A percentile compares a stretch with the other conserved stretches of the same genome.
These are phyloP conservation scores for Pyronema omphalodes DNA, from an alignment of 495 filamentous ascomycete species.

Conservation along the genomic window DNA sequence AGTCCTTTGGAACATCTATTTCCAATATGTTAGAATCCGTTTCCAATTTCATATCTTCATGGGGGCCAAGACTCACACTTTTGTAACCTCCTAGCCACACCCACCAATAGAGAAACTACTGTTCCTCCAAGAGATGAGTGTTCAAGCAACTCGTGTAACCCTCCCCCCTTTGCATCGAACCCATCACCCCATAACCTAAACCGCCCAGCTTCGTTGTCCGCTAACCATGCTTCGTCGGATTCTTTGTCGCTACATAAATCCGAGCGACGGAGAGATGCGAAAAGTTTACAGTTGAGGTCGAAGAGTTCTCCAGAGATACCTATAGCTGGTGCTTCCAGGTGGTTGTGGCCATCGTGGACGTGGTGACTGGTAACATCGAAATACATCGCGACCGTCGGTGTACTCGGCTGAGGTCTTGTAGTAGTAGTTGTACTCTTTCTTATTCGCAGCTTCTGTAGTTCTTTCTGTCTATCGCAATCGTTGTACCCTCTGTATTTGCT, in stretches of 20 bases:
- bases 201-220: constrained; percentile 5
- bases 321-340: not conserved
- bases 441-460: too few relatives aligned
- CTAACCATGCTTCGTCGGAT: not conserved
- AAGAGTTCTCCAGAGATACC: not conserved
- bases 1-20: not conserved
- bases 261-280: not conserved
- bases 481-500: too few relatives aligned
- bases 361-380: not conserved
- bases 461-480: too few relatives aligned
- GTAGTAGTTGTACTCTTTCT: too few relatives aligned
- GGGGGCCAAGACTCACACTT: not conserved
- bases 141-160: constrained; percentile 2
- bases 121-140: not conserved
- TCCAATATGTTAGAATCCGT: not conserved
- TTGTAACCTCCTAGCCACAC: not conserved
- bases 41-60: not conserved
- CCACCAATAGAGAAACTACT: not conserved
- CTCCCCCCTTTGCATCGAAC: constrained; percentile 3
- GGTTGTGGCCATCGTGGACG: not conserved
- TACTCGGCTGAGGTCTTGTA: too few relatives aligned
- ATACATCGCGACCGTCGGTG: too few relatives aligned
- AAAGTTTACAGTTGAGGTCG: not conserved
- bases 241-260: not conserved
- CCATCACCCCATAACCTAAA: constrained; percentile 6